Evolutionary conservation across 441 rosid species (phyloP).

Genomic region (Euphorbia schlechtendalii): DNA sequence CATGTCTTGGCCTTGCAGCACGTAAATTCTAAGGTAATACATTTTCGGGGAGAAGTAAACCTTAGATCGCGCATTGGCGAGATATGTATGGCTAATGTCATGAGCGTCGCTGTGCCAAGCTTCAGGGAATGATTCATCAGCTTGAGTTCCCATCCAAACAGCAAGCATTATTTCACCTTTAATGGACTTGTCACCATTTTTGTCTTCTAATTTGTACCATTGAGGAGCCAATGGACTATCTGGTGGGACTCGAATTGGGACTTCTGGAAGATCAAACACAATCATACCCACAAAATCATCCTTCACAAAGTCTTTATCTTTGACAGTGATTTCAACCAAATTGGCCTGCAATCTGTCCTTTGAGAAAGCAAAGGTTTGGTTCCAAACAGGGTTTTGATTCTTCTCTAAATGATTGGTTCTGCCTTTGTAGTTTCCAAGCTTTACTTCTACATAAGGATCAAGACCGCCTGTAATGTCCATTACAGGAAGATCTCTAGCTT

Average conservation of each 20-base stretch:
- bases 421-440: constrained; percentile 35
- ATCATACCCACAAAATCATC: constrained; percentile 40
- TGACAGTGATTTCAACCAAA: constrained; percentile 36
- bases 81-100: constrained; percentile 48
- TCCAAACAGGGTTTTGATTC: constrained; percentile 42
- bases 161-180: constrained; percentile 51
- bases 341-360: constrained; percentile 40
- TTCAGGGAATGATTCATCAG: constrained; percentile 45
- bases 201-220: constrained; percentile 45
- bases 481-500: constrained; percentile 44
- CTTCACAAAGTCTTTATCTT: constrained; percentile 25
- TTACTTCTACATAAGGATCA: constrained; percentile 42
- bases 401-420: constrained; percentile 29
- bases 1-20: constrained; percentile 62
- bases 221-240: constrained; percentile 59
- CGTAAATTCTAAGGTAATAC: constrained; percentile 42
- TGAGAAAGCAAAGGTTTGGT: constrained; percentile 47
- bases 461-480: constrained; percentile 24
- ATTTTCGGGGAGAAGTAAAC: constrained; percentile 50
- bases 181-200: constrained; percentile 19
- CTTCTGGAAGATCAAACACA: constrained; percentile 29
- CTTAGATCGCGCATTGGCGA: constrained; percentile 39
- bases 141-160: constrained; percentile 59
- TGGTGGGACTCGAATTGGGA: constrained; percentile 52
- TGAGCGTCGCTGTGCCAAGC: constrained; percentile 57